A percentile compares a stretch with the other conserved stretches of the same genome.
Evolutionary conservation across 139 green algal genomes (phyloP).

Genomic region (Ettlia oleoabundans): DNA sequence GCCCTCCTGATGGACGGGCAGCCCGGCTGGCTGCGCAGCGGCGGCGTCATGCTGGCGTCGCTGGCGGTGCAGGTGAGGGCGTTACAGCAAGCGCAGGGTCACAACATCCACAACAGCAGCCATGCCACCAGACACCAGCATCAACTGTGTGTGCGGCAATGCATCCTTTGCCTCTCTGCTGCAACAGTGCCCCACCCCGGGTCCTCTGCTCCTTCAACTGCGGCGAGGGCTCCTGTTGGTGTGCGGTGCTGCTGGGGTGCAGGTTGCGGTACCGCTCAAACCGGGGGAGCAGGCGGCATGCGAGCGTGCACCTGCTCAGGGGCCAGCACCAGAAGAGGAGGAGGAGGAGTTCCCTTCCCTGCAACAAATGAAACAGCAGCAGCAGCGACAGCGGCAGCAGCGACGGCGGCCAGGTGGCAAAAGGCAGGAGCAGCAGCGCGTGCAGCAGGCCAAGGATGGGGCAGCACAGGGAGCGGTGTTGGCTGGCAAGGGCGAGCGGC

Average conservation of each 20-base stretch:
- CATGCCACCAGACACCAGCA: too few relatives aligned
- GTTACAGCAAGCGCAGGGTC: too few relatives aligned
- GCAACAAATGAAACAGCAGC: background rate
- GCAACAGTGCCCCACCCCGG: too few relatives aligned
- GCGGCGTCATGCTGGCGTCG: conserved; percentile 4
- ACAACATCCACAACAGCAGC: too few relatives aligned
- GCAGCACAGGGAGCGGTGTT: background rate
- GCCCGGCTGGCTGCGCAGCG: conserved; percentile 16
- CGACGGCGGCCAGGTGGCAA: background rate
- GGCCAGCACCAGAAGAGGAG: background rate
- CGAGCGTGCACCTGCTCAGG: background rate
- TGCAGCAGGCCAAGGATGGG: background rate
- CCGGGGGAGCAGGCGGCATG: background rate
- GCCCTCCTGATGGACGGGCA: conserved; percentile 22
- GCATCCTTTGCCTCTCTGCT: too few relatives aligned
- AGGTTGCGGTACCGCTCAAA: conserved; percentile 3
- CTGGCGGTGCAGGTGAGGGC: conserved; percentile 14
- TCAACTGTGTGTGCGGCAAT: too few relatives aligned
- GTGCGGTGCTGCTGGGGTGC: background rate
- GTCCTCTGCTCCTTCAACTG: too few relatives aligned
- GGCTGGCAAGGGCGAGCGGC: too few relatives aligned
- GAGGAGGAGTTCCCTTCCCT: conserved; percentile 9
- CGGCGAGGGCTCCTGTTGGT: background rate
- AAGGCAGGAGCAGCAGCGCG: background rate
- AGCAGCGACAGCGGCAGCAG: background rate